Base-by-base conservation (phyloP, 2,329 filamentous ascomycete species). In the Taxawa tesnikishii region DNA sequence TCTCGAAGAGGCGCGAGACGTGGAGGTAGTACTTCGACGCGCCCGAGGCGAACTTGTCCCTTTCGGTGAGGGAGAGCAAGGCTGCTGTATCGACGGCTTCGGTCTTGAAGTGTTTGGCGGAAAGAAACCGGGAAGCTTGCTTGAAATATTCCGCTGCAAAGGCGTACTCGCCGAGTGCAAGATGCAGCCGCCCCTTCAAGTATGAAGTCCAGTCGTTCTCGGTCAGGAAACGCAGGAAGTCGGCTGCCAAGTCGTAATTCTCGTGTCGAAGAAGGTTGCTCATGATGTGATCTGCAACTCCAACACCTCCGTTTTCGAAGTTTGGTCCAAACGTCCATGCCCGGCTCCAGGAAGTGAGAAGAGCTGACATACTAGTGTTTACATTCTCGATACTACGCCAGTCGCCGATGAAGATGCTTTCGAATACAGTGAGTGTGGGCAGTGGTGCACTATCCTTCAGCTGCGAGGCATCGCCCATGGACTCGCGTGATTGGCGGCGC, bases 11-110 rank as follows among this genome's bases (percentile, higher is more conserved):
- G 13, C 74, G 68, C 9, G 87, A 71, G 31, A 96, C 72, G 53
- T 98, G 90, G 26, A 79, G 75, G 54, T 92, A 92, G 58, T 94
- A 98, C 40, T 73, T 76, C 4, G 83, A 71, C 25, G 87, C 67
- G 2, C 88, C 90, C 34, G 73, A 73, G 49, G 85, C 68, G 48
- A 79, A 76, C 32, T 53, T 62, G 32, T 66, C 63, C 9, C 77
- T 79, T 43, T 94, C 83, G 2, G 78, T 74, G 15, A 83, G 74
- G 33, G 81, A 76, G 14, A 96, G 67, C 10, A 94, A 69, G 6
- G 75, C 73, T 26, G 63, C 60, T 6, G 63, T 67, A 38, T 66
- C 60, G 14, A 39, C 30, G 9, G 43, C 39, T 19, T 56, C 48
- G 43, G 55, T 58, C 14, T 38, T 34, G 18, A 33, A 14, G 6